phyloP scores from a whole-genome alignment of 768 basidiomycete genomes.

The Clitopilus hobsonii region DNA sequence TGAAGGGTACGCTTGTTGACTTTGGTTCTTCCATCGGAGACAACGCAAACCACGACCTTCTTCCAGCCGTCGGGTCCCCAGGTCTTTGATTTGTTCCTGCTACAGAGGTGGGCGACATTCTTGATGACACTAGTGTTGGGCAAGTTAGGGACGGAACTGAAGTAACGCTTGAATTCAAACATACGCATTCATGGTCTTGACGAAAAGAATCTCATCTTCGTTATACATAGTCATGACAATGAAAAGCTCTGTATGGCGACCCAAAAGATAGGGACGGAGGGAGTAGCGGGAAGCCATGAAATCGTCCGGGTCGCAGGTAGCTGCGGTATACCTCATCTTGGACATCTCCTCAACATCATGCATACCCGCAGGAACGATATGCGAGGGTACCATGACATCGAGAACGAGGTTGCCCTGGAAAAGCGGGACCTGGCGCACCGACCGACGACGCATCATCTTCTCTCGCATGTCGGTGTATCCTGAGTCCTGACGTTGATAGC shows the following conservation, averaged over 20 bases:
- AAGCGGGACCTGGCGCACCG: slow-evolving; percentile 74
- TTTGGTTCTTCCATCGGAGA: slow-evolving; percentile 82
- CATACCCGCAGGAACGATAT: slow-evolving; percentile 69
- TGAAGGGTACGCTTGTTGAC: slow-evolving; percentile 89
- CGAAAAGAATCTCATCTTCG: slow-evolving; percentile 79
- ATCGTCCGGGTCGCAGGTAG: slow-evolving; percentile 86
- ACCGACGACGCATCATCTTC: slow-evolving; percentile 78
- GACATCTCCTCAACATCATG: slow-evolving; percentile 66
- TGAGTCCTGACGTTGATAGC: slow-evolving; percentile 40
- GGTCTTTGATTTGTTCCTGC: slow-evolving; percentile 63
- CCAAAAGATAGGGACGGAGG: slow-evolving; percentile 72
- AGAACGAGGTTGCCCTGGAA: slow-evolving; percentile 81
- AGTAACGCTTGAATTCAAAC: background rate
- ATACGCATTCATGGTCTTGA: slow-evolving; percentile 80
- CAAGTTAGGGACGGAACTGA: slow-evolving; percentile 6
- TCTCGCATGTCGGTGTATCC: slow-evolving; percentile 71
- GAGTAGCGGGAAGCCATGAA: slow-evolving; percentile 77
- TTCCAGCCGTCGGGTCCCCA: slow-evolving; percentile 92
- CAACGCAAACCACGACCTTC: slow-evolving; percentile 85
- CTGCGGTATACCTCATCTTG: slow-evolving; percentile 85
- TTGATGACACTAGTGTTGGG: slow-evolving; percentile 82
- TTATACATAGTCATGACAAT: slow-evolving; percentile 98
- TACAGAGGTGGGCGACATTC: slow-evolving; percentile 78
- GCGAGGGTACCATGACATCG: slow-evolving; percentile 75
- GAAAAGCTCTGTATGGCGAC: slow-evolving; percentile 85